Evolutionary conservation across 2,329 filamentous ascomycete species (phyloP).

Genomic region (Ophiocordyceps robertsii): DNA sequence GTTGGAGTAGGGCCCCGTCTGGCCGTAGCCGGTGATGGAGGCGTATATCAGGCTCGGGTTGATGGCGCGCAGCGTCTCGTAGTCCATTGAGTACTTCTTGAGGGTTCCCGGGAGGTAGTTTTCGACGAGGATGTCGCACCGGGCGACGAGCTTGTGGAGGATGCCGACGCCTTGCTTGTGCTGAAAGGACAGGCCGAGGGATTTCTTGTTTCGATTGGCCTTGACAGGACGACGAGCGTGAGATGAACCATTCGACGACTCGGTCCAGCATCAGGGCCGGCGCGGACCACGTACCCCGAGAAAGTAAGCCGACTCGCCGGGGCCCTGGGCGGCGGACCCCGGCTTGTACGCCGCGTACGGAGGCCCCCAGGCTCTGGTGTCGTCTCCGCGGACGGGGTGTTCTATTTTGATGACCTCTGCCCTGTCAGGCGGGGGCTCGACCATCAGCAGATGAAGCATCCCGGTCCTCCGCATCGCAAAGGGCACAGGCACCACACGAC

Average conservation of each 20-base stretch:
- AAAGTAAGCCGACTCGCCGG: constrained; percentile 92
- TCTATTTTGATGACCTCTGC: constrained; percentile 97
- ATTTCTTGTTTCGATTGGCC: constrained; percentile 97
- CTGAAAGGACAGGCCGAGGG: constrained; percentile 80
- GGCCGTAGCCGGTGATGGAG: constrained; percentile 93
- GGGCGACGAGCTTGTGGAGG: constrained; percentile 68
- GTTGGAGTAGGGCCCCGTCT: constrained; percentile 79
- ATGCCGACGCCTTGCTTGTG: constrained; percentile 73
- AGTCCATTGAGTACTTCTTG: constrained; percentile 86
- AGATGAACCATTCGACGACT: background rate
- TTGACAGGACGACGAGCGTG: constrained; percentile 18
- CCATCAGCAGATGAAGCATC: too few relatives aligned
- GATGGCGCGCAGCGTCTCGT: constrained; percentile 61
- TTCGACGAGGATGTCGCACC: constrained; percentile 88
- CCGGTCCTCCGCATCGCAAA: too few relatives aligned
- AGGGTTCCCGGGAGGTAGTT: constrained; percentile 88
- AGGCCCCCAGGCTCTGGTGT: constrained; percentile 92
- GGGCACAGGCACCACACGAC: too few relatives aligned
- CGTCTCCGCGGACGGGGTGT: constrained; percentile 80
- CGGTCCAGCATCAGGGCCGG: background rate
- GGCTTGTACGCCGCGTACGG: constrained; percentile 73
- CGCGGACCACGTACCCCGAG: constrained; percentile 49
- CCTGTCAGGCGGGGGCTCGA: constrained; percentile 26
- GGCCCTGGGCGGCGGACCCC: constrained; percentile 45
- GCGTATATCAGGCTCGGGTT: constrained; percentile 87